A percentile compares a stretch with the other conserved stretches of the same genome.
phyloP scores from a whole-genome alignment of 2,329 filamentous ascomycete genomes.

The Cercospora sojina region DNA sequence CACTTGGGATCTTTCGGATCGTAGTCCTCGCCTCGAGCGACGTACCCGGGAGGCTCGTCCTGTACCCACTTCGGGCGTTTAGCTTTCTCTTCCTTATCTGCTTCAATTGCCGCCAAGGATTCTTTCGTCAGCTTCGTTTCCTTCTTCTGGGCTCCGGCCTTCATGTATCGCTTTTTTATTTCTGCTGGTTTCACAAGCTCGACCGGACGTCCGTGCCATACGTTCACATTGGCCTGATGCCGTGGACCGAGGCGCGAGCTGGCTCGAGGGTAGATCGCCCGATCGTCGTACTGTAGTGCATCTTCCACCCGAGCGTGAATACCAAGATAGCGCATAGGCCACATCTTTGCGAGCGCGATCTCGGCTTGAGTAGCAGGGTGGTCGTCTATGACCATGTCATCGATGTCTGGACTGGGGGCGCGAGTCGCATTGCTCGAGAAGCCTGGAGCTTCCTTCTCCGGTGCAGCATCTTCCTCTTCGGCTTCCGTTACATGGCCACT shows the following conservation, averaged over 20 bases:
- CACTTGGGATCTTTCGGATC: conserved; percentile 69
- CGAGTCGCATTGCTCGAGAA: conserved; percentile 63
- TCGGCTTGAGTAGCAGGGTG: conserved; percentile 75
- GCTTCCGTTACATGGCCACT: conserved; percentile 54
- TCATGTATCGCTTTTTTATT: conserved; percentile 72
- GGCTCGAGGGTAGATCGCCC: conserved; percentile 86
- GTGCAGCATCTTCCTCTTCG: conserved; percentile 63
- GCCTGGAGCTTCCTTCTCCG: conserved; percentile 64
- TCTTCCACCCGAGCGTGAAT: conserved; percentile 95
- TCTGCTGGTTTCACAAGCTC: conserved; percentile 86
- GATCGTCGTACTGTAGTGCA: conserved; percentile 92
- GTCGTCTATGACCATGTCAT: conserved; percentile 56
- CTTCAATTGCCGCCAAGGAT: conserved; percentile 72
- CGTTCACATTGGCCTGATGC: conserved; percentile 80
- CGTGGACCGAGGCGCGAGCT: conserved; percentile 88
- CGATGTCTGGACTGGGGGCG: conserved; percentile 47
- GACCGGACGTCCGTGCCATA: conserved; percentile 86
- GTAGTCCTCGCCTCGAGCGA: conserved; percentile 78
- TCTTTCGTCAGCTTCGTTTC: conserved; percentile 78
- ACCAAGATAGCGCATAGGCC: conserved; percentile 93
- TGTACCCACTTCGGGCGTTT: conserved; percentile 90
- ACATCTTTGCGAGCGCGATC: conserved; percentile 86
- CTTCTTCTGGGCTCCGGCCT: conserved; percentile 64
- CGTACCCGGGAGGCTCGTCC: conserved; percentile 84
- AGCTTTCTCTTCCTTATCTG: conserved; percentile 74